Conservation (phyloP, 805 yeast genomes). For the Teunomyces lycoperdinae region DNA sequence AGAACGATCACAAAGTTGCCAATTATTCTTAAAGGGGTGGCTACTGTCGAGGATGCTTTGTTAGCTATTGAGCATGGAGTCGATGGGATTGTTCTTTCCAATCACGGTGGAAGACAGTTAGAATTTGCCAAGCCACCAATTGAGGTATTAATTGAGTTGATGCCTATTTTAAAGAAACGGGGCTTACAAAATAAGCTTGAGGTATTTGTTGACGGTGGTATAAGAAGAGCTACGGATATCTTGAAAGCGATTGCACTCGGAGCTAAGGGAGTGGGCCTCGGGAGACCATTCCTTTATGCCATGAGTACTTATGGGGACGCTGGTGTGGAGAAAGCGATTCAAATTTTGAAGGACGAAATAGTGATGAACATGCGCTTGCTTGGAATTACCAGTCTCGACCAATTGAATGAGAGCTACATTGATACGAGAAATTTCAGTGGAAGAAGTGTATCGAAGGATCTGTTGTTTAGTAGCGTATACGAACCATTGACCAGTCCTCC, state of each 20-base stretch:
- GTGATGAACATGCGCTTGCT: conserved; percentile 62
- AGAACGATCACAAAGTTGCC: conserved; percentile 38
- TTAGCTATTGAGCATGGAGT: conserved; percentile 57
- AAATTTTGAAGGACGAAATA: conserved; percentile 59
- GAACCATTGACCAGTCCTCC: conserved; percentile 49
- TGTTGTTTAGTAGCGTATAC: conserved; percentile 53
- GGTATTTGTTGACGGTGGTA: conserved; percentile 73
- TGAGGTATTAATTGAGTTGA: conserved; percentile 57
- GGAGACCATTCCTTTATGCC: conserved; percentile 74
- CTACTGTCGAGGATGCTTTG: conserved; percentile 62
- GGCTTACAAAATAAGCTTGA: conserved; percentile 52
- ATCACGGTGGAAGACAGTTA: conserved; percentile 74
- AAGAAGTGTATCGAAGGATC: conserved; percentile 52
- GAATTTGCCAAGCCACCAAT: conserved; percentile 62
- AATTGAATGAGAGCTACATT: conserved; percentile 23
- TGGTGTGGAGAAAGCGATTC: conserved; percentile 66
- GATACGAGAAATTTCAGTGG: conserved; percentile 25
- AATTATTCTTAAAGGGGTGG: conserved; percentile 58
- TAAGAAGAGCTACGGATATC: conserved; percentile 75
- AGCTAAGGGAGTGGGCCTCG: conserved; percentile 73
- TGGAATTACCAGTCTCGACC: conserved; percentile 51
- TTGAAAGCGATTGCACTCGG: conserved; percentile 74
- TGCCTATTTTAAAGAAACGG: conserved; percentile 39
- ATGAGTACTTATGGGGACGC: conserved; percentile 77
- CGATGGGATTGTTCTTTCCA: conserved; percentile 64